Base-by-base conservation (phyloP, 1,284 basidiomycete species). In the Volvariella surrecta region DNA sequence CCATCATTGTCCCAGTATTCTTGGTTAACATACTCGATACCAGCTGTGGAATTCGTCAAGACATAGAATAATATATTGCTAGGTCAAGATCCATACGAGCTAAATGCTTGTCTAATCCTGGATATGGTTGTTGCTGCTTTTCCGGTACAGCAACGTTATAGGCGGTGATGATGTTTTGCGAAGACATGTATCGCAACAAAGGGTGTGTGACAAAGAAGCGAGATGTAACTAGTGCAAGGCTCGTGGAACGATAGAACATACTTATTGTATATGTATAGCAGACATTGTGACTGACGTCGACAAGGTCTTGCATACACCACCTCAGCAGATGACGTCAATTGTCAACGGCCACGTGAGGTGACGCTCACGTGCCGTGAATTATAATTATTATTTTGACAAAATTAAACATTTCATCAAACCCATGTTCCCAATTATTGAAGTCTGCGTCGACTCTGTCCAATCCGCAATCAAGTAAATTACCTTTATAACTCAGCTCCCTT, bases 361-460 rank as follows among this genome's bases (percentile, higher is more conserved):
- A 28, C 24, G 11, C 24, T 11, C 24, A 11, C 24, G 24, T 11
- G 11, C n/a, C n/a, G n/a, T n/a, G 24, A 28, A 28, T 6, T 28
- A 28, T 6, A 6, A 6, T 11, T 11, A 11, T 6, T 6, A 28
- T 28, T 28, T 11, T 6, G 24, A 28, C 24, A 11, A n/a, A n/a
- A n/a, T n/a, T n/a, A n/a, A n/a, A 6, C 24, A 11, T 6, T 6
- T 28, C 6, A 11, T 28, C 24, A 28, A 28, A 11, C 11, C 11
- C 24, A 35, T 49, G 15, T 44, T 52, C 16, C 32, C 53, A 31
- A 35, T 68, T 16, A 64, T 89, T 44, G 86, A 89, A 62, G 79
- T 89, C 48, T 89, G 86, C 54, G 68, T 89, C 32, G 86, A 89
- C 63, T 89, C 86, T 3, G 72, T 86, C 13, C 75, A 80, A 52